Conservation (phyloP, 345 rosid species). For the Rubroshorea leprosula region DNA sequence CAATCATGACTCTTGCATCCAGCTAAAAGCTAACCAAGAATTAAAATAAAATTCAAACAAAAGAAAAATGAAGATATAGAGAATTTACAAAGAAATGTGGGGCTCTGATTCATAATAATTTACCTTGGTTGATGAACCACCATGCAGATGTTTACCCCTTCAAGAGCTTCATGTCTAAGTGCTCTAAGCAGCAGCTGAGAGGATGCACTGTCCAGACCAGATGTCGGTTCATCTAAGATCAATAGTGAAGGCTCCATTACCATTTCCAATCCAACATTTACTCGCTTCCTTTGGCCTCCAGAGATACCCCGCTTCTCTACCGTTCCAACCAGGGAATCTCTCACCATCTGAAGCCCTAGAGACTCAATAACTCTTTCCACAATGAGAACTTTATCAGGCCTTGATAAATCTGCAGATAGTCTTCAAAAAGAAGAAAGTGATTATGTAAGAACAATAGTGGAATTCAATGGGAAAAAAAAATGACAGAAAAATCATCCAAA, state of each 20-base stretch:
- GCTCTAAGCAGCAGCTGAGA: constrained; percentile 85
- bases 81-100: neutral
- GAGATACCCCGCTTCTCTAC: constrained; percentile 94
- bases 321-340: constrained; percentile 86
- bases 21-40: too few species aligned
- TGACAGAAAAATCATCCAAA: neutral
- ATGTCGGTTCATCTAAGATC: constrained; percentile 93
- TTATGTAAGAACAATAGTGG: constrained; percentile 6
- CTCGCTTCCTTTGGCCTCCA: constrained; percentile 95
- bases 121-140: constrained; percentile 98
- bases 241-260: constrained; percentile 96
- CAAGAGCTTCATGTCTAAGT: constrained; percentile 85
- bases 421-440: constrained; percentile 28
- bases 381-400: constrained; percentile 76
- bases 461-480: too few species aligned
- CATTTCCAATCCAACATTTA: constrained; percentile 94
- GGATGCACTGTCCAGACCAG: constrained; percentile 97
- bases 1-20: too few species aligned
- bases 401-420: constrained; percentile 53
- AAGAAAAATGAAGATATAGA: neutral
- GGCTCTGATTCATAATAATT: neutral
- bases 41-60: neutral
- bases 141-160: constrained; percentile 91
- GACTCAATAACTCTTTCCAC: constrained; percentile 90
- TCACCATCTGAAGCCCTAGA: constrained; percentile 75